phyloP scores from a whole-genome alignment of 306 rosid species.

The Fragaria vesca region DNA sequence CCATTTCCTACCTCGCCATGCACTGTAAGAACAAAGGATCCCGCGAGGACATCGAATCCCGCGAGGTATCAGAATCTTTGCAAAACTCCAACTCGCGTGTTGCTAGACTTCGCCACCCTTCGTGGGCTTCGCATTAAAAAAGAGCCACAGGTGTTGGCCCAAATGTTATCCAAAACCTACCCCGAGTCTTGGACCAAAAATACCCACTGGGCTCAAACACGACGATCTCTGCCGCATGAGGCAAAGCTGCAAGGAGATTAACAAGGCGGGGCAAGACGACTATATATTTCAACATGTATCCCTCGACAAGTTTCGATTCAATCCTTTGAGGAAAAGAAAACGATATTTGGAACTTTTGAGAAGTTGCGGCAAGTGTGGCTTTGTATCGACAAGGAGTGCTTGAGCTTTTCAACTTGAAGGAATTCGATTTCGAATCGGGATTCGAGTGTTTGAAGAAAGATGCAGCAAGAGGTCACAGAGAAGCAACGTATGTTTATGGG shows the following conservation, averaged over 20 bases:
- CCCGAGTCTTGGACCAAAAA: no score
- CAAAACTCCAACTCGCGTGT: no score
- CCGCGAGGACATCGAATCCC: no score
- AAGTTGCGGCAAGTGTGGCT: neutral
- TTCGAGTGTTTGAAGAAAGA: neutral
- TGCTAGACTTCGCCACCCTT: no score
- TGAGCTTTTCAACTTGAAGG: neutral
- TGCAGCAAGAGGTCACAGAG: neutral
- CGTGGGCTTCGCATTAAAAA: no score
- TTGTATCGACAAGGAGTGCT: neutral
- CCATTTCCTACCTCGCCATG: no score
- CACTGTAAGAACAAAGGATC: no score
- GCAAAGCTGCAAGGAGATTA: neutral
- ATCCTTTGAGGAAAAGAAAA: neutral
- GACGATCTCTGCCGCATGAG: neutral
- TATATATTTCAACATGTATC: neutral
- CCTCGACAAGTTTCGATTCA: neutral
- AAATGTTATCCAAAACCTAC: no score
- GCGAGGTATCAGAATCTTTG: no score
- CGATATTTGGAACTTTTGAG: neutral
- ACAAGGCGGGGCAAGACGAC: neutral
- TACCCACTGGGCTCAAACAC: no score
- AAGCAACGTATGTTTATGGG: conserved; percentile 2
- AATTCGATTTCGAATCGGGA: neutral
- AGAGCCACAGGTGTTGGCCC: no score